Evolutionary conservation across 306 rosid species (phyloP).

Genomic region (Parietaria judaica): DNA sequence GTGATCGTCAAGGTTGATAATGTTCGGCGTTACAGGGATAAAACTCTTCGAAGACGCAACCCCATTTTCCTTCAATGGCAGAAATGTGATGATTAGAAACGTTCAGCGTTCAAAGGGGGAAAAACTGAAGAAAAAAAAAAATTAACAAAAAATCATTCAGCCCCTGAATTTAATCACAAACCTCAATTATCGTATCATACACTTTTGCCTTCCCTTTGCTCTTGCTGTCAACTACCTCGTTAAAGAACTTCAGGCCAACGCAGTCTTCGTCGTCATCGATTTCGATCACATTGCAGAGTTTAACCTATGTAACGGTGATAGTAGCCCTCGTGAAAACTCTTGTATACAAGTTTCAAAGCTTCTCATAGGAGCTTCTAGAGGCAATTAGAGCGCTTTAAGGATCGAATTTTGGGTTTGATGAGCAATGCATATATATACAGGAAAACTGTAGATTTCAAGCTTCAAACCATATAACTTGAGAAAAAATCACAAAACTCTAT

Average conservation of each 20-base stretch:
- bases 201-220: conserved; percentile 50
- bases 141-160: too few species aligned
- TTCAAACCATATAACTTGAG: not conserved
- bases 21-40: conserved; percentile 27
- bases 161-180: conserved; percentile 26
- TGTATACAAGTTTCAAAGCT: too few species aligned
- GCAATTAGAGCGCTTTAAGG: too few species aligned
- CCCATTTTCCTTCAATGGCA: conserved; percentile 30
- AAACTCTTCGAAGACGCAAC: conserved; percentile 35
- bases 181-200: conserved; percentile 35
- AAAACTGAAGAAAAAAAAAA: too few species aligned
- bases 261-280: conserved; percentile 42
- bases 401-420: too few species aligned
- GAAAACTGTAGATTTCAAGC: not conserved
- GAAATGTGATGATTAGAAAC: conserved; percentile 27
- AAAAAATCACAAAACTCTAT: not conserved
- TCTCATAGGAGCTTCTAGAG: too few species aligned
- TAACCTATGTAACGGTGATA: conserved; percentile 28
- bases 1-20: conserved; percentile 40
- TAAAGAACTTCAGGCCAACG: conserved; percentile 29
- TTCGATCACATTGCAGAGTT: conserved; percentile 43
- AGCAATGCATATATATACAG: too few species aligned
- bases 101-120: conserved; percentile 22
- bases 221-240: conserved; percentile 29
- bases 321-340: too few species aligned